phyloP scores from a whole-genome alignment of 805 yeast species.

The Hanseniaspora hatyaiensis region DNA sequence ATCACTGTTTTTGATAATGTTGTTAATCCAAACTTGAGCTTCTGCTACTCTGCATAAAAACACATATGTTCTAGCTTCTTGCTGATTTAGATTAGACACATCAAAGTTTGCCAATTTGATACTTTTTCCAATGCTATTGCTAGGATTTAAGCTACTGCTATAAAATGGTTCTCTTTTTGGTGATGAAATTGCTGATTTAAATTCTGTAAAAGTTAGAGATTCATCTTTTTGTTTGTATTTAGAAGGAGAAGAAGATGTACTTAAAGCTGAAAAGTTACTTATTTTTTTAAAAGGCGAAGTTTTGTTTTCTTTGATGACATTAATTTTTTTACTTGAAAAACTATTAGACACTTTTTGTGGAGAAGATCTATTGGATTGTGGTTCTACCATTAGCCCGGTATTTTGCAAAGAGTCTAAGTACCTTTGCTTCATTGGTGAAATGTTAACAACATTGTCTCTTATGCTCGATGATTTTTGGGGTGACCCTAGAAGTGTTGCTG shows the following conservation, averaged over 20 bases:
- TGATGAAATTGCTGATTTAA: conserved; percentile 3
- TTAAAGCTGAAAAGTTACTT: conserved; percentile 4
- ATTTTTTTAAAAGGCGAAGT: conserved; percentile 5
- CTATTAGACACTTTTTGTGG: conserved; percentile 22
- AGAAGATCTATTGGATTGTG: conserved; percentile 22
- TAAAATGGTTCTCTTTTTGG: conserved; percentile 2
- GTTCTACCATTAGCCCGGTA: conserved; percentile 18
- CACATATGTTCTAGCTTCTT: conserved; percentile 47
- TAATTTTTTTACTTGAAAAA: not conserved
- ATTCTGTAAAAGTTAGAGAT: not conserved
- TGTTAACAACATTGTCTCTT: conserved; percentile 3
- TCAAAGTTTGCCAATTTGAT: conserved; percentile 7
- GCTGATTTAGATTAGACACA: conserved; percentile 3
- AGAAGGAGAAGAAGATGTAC: conserved; percentile 2
- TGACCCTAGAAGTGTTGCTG: conserved; percentile 15
- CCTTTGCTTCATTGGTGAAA: conserved; percentile 22
- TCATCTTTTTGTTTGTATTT: not conserved
- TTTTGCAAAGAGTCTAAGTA: conserved; percentile 24
- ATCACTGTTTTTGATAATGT: conserved; percentile 45
- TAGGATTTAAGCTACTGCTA: conserved; percentile 3
- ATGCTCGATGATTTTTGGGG: conserved; percentile 17
- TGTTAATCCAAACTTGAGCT: conserved; percentile 71
- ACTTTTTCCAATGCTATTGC: not conserved
- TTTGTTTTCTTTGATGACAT: not conserved
- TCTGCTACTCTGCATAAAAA: conserved; percentile 70